Conservation (phyloP, 257 asterid species). For the Solanum chaucha region DNA sequence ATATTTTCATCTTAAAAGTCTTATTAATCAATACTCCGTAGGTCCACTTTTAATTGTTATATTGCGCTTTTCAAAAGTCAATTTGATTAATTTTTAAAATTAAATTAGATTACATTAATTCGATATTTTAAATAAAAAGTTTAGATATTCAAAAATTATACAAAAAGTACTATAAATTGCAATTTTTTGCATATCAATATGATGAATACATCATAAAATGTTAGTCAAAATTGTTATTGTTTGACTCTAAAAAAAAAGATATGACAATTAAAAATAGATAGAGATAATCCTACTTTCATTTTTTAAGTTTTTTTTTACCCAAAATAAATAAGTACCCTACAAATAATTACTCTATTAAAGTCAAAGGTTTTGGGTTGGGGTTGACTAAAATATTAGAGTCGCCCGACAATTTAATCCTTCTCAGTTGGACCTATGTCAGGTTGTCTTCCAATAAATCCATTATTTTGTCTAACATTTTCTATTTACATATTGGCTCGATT, state of each 20-base stretch:
- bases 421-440: background rate
- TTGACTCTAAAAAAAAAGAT: too few species aligned
- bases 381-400: background rate
- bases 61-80: rapidly evolving
- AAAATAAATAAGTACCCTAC: background rate
- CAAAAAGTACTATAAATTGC: too few species aligned
- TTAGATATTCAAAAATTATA: too few species aligned
- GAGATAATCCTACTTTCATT: too few species aligned
- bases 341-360: background rate
- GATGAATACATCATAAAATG: too few species aligned
- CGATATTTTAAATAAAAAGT: too few species aligned
- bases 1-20: background rate
- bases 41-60: too few species aligned
- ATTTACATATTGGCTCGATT: background rate
- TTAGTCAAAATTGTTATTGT: rapidly evolving
- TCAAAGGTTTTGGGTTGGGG: background rate
- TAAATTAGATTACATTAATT: too few species aligned
- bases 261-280: too few species aligned
- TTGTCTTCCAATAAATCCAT: background rate
- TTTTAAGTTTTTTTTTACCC: background rate
- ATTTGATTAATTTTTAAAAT: too few species aligned
- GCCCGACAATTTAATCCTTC: background rate
- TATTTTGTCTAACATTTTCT: background rate
- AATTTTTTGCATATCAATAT: too few species aligned
- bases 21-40: background rate